Base-by-base conservation (phyloP, 1,139 yeast species). In the Debaryomycetaceae sp. region DNA sequence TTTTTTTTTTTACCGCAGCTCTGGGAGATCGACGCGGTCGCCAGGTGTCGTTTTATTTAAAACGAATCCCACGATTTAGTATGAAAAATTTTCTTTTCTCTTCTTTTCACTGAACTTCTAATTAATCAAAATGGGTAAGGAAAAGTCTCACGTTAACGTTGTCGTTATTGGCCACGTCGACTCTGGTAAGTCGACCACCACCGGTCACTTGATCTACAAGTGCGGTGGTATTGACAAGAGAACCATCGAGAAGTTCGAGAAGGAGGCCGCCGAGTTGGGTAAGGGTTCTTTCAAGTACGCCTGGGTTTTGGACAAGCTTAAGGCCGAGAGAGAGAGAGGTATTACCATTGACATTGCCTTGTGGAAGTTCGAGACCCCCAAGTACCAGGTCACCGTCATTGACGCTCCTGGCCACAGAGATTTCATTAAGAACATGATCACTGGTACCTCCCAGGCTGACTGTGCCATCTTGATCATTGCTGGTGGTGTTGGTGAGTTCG, bases 111-210 rank as follows among this genome's bases (percentile, higher is more conserved):
- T 16, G 22, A 14, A 17, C 17, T 16, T n/a, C 20, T 16, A 27
- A 8, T 15, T 26, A 27, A n/a, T 23, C 7, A 46, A 37, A 39
- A 56, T 56, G 89, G 91, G 95, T 79, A 85, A 85, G 73, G 95
- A 82, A 65, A 88, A 86, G 83, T 64, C 78, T 74, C 97, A 89
- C 85, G 83, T 89, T 74, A 89, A 89, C 95, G 91, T 89, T 75
- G 97, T 89, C 72, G 97, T 89, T 68, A 89, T 89, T 71, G 97
- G 97, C 73, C 97, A 88, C 93, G 96, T 86, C 95, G 96, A 86
- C 76, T 86, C 96, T 56, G 95, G 95, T 45, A 86, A 86, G 75
- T 86, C 95, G 51, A 86, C 96, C 65, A 85, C 95, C 71, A 88
- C 96, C 66, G 96, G 96, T 73, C 96, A 88, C 82, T 84, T 89